Evolutionary conservation across 148 eudicot species (phyloP).

Genomic region (Beta vulgaris): DNA sequence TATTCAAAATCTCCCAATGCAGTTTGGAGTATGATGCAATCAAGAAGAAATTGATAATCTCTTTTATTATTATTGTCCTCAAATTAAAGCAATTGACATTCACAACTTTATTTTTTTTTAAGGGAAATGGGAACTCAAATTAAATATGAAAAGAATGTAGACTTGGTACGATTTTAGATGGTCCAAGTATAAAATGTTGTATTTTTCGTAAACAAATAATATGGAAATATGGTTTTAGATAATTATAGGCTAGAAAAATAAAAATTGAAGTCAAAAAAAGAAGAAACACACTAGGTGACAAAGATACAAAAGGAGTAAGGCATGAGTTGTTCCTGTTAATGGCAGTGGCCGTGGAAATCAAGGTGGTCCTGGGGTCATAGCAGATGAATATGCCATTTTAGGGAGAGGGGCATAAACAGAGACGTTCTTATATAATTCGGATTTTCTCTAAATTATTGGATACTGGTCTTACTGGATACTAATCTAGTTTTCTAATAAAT

Average conservation of each 20-base stretch:
- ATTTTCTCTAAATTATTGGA: neutral
- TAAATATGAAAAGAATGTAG: too few species aligned
- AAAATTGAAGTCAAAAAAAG: neutral
- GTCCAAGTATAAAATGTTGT: too few species aligned
- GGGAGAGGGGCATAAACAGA: neutral
- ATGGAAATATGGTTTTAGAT: neutral
- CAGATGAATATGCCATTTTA: constrained; percentile 15
- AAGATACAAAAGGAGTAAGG: constrained; percentile 13
- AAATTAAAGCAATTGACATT: too few species aligned
- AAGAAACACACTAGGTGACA: neutral
- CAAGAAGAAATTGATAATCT: too few species aligned
- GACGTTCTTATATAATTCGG: neutral
- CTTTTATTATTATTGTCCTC: too few species aligned
- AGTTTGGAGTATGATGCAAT: too few species aligned
- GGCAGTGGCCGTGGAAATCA: constrained; percentile 52
- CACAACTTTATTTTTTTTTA: too few species aligned
- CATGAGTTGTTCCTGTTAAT: constrained; percentile 33
- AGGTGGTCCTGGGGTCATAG: constrained; percentile 43
- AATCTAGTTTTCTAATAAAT: neutral
- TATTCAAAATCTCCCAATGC: too few species aligned
- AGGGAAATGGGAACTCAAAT: too few species aligned
- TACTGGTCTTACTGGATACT: neutral
- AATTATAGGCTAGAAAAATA: neutral
- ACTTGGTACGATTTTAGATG: too few species aligned
- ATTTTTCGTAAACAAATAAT: too few species aligned